Conservation (phyloP, 768 basidiomycete genomes). For the Cyathus striatus region DNA sequence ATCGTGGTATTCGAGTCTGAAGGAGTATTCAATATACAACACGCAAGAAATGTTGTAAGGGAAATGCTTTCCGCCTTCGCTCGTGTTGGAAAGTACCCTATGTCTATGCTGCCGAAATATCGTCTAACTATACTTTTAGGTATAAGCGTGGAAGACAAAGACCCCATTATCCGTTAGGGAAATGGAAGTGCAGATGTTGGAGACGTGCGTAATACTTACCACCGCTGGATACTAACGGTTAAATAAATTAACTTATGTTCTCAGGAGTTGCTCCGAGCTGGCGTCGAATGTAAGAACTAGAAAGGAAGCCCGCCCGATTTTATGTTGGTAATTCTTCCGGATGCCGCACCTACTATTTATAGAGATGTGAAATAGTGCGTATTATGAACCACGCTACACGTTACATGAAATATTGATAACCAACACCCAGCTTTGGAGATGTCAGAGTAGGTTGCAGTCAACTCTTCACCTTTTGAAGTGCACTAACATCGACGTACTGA, state of each 20-base stretch:
- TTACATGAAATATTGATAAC: not conserved
- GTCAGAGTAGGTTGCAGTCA: constrained; percentile 14
- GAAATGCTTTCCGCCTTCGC: constrained; percentile 40
- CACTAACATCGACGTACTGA: not conserved
- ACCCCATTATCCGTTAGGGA: constrained; percentile 46
- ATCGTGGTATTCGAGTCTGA: constrained; percentile 61
- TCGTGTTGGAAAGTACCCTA: constrained; percentile 43
- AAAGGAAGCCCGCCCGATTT: constrained; percentile 45
- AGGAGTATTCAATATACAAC: constrained; percentile 41
- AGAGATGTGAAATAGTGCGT: constrained; percentile 74
- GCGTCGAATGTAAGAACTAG: constrained; percentile 34
- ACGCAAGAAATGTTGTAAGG: constrained; percentile 52
- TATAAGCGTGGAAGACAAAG: constrained; percentile 44
- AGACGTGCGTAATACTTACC: constrained; percentile 11
- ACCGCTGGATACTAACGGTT: not conserved
- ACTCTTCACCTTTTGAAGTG: not conserved
- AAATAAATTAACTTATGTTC: constrained; percentile 23
- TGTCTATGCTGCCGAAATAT: constrained; percentile 34
- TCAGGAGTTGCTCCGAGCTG: constrained; percentile 45
- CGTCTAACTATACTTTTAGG: constrained; percentile 47
- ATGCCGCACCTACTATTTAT: constrained; percentile 70
- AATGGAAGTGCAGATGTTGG: constrained; percentile 56
- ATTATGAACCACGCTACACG: not conserved
- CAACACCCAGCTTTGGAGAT: constrained; percentile 58
- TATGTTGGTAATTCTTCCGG: constrained; percentile 67